Percentiles rank a stretch among this genome's conserved stretches.
phyloP scores from a whole-genome alignment of 257 asterid genomes.

The Nicotiana noctiflora region DNA sequence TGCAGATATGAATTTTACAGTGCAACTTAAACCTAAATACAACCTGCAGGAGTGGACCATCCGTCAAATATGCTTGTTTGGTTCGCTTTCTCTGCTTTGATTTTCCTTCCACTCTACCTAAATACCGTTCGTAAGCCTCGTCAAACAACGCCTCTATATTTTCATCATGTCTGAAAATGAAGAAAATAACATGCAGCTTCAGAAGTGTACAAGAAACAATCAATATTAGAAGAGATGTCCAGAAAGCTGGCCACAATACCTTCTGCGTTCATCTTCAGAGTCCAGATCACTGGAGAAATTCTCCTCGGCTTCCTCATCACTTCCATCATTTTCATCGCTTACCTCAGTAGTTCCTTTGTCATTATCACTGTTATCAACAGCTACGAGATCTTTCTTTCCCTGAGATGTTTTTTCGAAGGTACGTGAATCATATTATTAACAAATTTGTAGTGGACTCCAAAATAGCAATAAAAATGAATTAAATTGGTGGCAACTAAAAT shows the following conservation, averaged over 20 bases:
- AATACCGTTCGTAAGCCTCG: slow-evolving; percentile 66
- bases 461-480: neutral
- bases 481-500: neutral
- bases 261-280: slow-evolving; percentile 75
- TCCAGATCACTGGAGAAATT: slow-evolving; percentile 56
- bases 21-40: neutral
- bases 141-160: slow-evolving; percentile 62
- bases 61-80: slow-evolving; percentile 46
- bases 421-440: neutral
- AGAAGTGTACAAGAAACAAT: neutral
- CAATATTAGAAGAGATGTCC: neutral
- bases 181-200: slow-evolving; percentile 11
- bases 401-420: slow-evolving; percentile 13
- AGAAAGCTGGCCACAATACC: slow-evolving; percentile 35
- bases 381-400: slow-evolving; percentile 81
- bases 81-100: slow-evolving; percentile 76
- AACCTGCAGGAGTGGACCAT: slow-evolving; percentile 54
- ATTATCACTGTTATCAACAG: slow-evolving; percentile 63
- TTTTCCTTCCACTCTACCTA: slow-evolving; percentile 74
- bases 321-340: slow-evolving; percentile 53
- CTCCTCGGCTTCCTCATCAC: slow-evolving; percentile 37
- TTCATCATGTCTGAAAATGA: slow-evolving; percentile 61
- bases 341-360: slow-evolving; percentile 57
- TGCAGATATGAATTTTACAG: neutral
- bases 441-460: neutral